phyloP scores from a whole-genome alignment of 2,329 filamentous ascomycete genomes.

The Phyllosticta citriasiana region DNA sequence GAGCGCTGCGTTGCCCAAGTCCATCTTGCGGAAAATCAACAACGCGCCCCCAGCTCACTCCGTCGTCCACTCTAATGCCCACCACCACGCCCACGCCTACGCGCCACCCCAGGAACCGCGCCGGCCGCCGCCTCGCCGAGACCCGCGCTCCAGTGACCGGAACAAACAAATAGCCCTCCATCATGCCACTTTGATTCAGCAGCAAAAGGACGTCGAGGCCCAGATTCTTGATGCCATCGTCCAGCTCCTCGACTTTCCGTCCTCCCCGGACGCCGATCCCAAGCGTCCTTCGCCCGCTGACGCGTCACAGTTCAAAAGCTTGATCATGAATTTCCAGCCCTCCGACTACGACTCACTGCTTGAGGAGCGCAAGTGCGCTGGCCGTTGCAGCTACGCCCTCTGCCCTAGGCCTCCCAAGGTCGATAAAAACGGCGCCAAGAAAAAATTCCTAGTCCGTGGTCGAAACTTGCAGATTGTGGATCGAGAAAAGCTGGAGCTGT shows the following conservation, averaged over 20 bases:
- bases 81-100: background rate
- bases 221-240: slow-evolving; percentile 65
- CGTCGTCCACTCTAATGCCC: background rate
- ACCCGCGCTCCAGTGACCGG: slow-evolving; percentile 25
- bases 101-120: slow-evolving; percentile 15
- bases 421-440: slow-evolving; percentile 38
- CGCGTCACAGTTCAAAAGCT: slow-evolving; percentile 52
- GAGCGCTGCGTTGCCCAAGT: slow-evolving; percentile 30
- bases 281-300: slow-evolving; percentile 49
- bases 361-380: slow-evolving; percentile 76
- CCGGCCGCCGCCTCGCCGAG: slow-evolving; percentile 10
- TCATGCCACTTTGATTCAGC: slow-evolving; percentile 73
- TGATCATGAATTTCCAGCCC: slow-evolving; percentile 68
- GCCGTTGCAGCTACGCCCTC: slow-evolving; percentile 72
- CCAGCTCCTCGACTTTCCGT: slow-evolving; percentile 56
- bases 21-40: slow-evolving; percentile 36
- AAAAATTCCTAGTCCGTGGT: slow-evolving; percentile 54
- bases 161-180: slow-evolving; percentile 61
- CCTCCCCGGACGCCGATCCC: slow-evolving; percentile 41
- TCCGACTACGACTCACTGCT: slow-evolving; percentile 83
- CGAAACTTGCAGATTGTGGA: slow-evolving; percentile 57
- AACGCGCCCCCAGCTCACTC: slow-evolving; percentile 10
- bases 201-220: slow-evolving; percentile 68
- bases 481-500: slow-evolving; percentile 66
- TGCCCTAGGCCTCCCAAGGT: slow-evolving; percentile 56